A percentile compares a stretch with the other conserved stretches of the same genome.
These are phyloP conservation scores for Pythium brassicae DNA, from an alignment of 352 stramenopile genomes.

Conservation along the genomic window DNA sequence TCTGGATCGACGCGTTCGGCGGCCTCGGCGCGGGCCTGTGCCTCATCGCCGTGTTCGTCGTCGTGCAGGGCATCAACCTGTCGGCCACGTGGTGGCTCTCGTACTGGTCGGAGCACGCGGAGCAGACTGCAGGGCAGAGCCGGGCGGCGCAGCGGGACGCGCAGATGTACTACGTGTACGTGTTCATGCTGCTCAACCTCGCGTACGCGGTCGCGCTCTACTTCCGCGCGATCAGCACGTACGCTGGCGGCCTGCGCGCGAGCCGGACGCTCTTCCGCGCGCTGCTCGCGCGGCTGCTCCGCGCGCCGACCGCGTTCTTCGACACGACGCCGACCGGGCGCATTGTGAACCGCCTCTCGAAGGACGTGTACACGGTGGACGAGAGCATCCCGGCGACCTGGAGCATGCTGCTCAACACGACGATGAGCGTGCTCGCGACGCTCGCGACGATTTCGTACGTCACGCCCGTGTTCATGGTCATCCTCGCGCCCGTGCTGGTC, in stretches of 20 bases:
- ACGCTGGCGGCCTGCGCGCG: constrained; percentile 52
- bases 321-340: constrained; percentile 76
- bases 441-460: constrained; percentile 68
- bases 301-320: constrained; percentile 74
- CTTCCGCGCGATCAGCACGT: constrained; percentile 51
- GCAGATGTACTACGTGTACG: constrained; percentile 77
- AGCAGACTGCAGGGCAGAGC: background rate
- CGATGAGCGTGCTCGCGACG: constrained; percentile 61
- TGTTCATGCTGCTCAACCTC: constrained; percentile 76
- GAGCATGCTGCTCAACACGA: constrained; percentile 67
- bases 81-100: constrained; percentile 86
- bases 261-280: constrained; percentile 52
- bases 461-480: constrained; percentile 64
- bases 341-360: constrained; percentile 77
- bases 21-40: constrained; percentile 37
- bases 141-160: constrained; percentile 19
- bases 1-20: constrained; percentile 66
- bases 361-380: constrained; percentile 78
- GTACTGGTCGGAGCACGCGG: constrained; percentile 81
- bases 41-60: constrained; percentile 43
- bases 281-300: constrained; percentile 89
- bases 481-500: constrained; percentile 66
- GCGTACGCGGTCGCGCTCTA: constrained; percentile 61
- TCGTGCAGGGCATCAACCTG: constrained; percentile 44
- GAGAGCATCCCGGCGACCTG: constrained; percentile 64